Conservation (phyloP, 495 filamentous ascomycete species). For the Terfezia boudieri region DNA sequence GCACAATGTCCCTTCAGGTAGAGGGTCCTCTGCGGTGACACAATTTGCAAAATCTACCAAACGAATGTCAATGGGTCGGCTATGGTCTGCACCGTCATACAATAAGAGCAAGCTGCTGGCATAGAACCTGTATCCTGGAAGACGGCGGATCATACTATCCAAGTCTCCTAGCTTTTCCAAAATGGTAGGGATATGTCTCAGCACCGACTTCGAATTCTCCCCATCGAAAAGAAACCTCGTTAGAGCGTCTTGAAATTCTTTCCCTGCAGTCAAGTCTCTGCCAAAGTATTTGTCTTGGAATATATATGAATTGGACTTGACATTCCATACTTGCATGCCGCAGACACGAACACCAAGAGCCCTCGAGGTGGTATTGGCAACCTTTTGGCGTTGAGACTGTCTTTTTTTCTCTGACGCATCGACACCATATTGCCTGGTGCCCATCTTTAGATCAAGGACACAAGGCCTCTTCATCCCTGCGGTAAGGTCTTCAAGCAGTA, state of each 20-base stretch:
- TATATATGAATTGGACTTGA: slow-evolving; percentile 53
- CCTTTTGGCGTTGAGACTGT: slow-evolving; percentile 78
- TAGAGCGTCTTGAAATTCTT: slow-evolving; percentile 74
- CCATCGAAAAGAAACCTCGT: slow-evolving; percentile 83
- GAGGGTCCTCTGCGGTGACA: slow-evolving; percentile 59
- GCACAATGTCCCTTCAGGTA: slow-evolving; percentile 40
- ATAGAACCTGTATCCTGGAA: slow-evolving; percentile 83
- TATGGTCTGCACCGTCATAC: slow-evolving; percentile 54
- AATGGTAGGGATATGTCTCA: slow-evolving; percentile 67
- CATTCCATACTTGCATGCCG: slow-evolving; percentile 90
- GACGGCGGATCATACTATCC: slow-evolving; percentile 54
- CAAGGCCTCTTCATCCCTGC: slow-evolving; percentile 91
- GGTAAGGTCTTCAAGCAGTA: slow-evolving; percentile 89
- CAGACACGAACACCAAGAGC: slow-evolving; percentile 83
- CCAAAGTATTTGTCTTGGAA: slow-evolving; percentile 98
- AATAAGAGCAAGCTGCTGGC: slow-evolving; percentile 84
- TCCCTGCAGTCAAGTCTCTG: slow-evolving; percentile 64
- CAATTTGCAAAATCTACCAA: slow-evolving; percentile 98
- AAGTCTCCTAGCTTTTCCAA: slow-evolving; percentile 59
- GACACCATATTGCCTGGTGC: slow-evolving; percentile 94
- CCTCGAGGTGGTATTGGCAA: slow-evolving; percentile 73
- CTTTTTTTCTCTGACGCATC: slow-evolving; percentile 83
- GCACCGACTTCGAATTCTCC: slow-evolving; percentile 50
- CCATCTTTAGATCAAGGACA: slow-evolving; percentile 96
- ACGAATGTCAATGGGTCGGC: slow-evolving; percentile 50